These are phyloP conservation scores for Monascus ruber DNA, from an alignment of 2,329 filamentous ascomycete genomes.

Conservation along the genomic window DNA sequence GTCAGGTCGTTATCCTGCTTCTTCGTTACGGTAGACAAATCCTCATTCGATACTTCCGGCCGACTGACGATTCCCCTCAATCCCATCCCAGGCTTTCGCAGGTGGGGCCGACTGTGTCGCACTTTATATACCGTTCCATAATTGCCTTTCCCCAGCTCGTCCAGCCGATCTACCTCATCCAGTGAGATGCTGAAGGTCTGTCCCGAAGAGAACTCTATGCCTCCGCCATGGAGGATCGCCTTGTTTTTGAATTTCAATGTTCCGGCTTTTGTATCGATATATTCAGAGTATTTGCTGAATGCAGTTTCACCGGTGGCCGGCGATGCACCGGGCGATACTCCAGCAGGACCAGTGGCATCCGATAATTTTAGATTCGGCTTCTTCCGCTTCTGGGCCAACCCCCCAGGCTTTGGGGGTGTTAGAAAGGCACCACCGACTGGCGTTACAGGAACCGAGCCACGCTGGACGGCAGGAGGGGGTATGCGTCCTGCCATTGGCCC, in stretches of 20 bases:
- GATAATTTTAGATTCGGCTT: slow-evolving; percentile 38
- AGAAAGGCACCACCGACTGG: slow-evolving; percentile 33
- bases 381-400: slow-evolving; percentile 36
- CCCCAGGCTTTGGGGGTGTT: slow-evolving; percentile 32
- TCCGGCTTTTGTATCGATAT: slow-evolving; percentile 82
- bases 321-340: slow-evolving; percentile 29
- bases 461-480: slow-evolving; percentile 14
- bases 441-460: slow-evolving; percentile 18
- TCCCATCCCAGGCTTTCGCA: slow-evolving; percentile 50
- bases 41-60: slow-evolving; percentile 11
- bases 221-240: slow-evolving; percentile 74
- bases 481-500: slow-evolving; percentile 19
- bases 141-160: slow-evolving; percentile 93
- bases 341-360: slow-evolving; percentile 37
- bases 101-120: slow-evolving; percentile 62
- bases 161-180: slow-evolving; percentile 85
- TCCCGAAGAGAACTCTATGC: slow-evolving; percentile 85
- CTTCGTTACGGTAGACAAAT: slow-evolving; percentile 5
- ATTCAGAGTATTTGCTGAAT: slow-evolving; percentile 63
- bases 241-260: slow-evolving; percentile 89
- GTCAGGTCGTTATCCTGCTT: slow-evolving; percentile 19
- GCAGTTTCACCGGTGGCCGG: slow-evolving; percentile 27
- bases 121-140: slow-evolving; percentile 98
- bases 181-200: slow-evolving; percentile 87
- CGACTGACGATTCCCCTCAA: slow-evolving; percentile 47